These are phyloP conservation scores for Fomes fomentarius DNA, from an alignment of 1,284 basidiomycete species.

Conservation along the genomic window DNA sequence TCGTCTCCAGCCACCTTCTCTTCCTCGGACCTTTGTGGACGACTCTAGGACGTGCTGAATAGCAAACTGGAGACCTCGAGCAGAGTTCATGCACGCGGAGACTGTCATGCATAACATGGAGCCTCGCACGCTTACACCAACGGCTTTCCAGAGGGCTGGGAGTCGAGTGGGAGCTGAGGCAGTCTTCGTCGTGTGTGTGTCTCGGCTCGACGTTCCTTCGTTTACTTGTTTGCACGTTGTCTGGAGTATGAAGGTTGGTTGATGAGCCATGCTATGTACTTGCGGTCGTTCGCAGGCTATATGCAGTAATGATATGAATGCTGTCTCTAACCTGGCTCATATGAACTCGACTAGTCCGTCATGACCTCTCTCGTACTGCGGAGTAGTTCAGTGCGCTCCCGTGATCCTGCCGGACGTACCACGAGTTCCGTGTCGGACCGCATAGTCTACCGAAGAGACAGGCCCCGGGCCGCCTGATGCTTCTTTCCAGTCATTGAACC, in stretches of 20 bases:
- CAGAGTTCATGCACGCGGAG: slow-evolving; percentile 17
- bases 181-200: slow-evolving; percentile 18
- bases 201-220: neutral
- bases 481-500: too few species aligned
- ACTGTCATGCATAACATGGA: slow-evolving; percentile 82
- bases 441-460: too few species aligned
- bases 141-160: slow-evolving; percentile 63
- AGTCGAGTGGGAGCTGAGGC: slow-evolving; percentile 87
- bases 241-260: slow-evolving; percentile 8
- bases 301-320: slow-evolving; percentile 25
- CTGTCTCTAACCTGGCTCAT: too few species aligned
- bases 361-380: too few species aligned
- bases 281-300: slow-evolving; percentile 17
- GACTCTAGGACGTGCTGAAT: slow-evolving; percentile 1
- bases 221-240: slow-evolving; percentile 11
- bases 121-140: slow-evolving; percentile 94
- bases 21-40: slow-evolving; percentile 10
- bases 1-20: slow-evolving; percentile 4
- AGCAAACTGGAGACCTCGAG: slow-evolving; percentile 2
- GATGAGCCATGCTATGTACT: slow-evolving; percentile 21
- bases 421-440: too few species aligned
- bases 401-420: too few species aligned
- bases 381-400: too few species aligned
- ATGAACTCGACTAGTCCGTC: too few species aligned
- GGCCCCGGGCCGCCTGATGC: too few species aligned